Base-by-base conservation (phyloP, 2,329 filamentous ascomycete genomes). In the Botrytis paeoniae region DNA sequence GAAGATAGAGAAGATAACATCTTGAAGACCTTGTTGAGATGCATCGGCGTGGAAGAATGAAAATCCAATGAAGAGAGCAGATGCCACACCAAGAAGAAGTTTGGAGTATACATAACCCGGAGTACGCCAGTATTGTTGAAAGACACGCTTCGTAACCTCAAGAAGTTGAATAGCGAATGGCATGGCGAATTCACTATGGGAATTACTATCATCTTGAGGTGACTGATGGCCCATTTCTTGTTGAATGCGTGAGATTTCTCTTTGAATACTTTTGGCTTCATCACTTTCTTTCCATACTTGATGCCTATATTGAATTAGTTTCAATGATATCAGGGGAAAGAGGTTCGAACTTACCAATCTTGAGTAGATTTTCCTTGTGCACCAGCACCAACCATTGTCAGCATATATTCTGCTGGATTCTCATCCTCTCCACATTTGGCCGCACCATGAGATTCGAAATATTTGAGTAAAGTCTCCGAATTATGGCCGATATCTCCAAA, bases 121-220 rank as follows among this genome's bases (percentile, higher is more conserved):
- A 1, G 87, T 92, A 69, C 92, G 88, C 92, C 92, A 95, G 84
- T 93, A 93, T 80, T 94, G 92, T 78, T 92, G 86, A 81, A 93
- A 93, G 20, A 93, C 89, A 74, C 92, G 90, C 14, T 85, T 77
- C 2, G 88, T 89, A 60, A 93, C 92, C 73, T 89, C 85, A 61
- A 81, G 82, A 1, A 95, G 82, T 79, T 97, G 94, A 0, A 84
- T 78, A 0, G 73, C 74, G 79, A 97, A 92, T 0, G 93, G 90
- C 77, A 93, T 92, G 7, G 94, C 94, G 75, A 97, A 97, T 81
- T 96, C 93, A 12, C 76, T 87, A 87, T 77, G 84, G 9, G 74
- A 73, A 16, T 71, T 74, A n/a, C 59, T 66, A 9, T 90, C 86
- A 25, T 90, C 86, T 3, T 81, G 32, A 4, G 73, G 91, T 90